Evolutionary conservation across 2,329 filamentous ascomycete species (phyloP).

Genomic region (Fusarium nodosum): DNA sequence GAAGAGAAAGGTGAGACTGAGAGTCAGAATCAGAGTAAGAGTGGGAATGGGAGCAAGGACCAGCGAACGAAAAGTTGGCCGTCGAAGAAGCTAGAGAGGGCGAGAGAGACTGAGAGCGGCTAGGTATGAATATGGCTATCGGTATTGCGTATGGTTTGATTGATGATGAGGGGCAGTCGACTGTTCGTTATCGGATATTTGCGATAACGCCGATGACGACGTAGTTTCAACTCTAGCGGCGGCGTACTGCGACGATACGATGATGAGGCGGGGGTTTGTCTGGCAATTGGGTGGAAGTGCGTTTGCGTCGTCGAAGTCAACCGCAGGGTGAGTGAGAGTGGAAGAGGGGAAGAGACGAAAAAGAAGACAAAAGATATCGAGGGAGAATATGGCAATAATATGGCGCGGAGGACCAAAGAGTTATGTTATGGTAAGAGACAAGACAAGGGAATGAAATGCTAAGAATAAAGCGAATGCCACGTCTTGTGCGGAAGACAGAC

Average conservation of each 20-base stretch:
- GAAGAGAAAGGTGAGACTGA: slow-evolving; percentile 20
- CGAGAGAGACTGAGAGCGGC: slow-evolving; percentile 10
- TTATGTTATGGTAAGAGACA: slow-evolving; percentile 24
- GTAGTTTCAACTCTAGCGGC: slow-evolving; percentile 45
- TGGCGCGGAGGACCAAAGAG: slow-evolving; percentile 36
- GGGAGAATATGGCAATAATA: slow-evolving; percentile 29
- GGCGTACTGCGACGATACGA: slow-evolving; percentile 36
- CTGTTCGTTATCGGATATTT: slow-evolving; percentile 47
- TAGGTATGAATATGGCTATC: slow-evolving; percentile 17
- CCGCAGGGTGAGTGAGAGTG: slow-evolving; percentile 1
- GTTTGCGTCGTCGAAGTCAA: slow-evolving; percentile 6
- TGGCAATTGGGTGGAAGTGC: slow-evolving; percentile 10
- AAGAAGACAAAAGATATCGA: slow-evolving; percentile 6
- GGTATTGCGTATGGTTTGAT: slow-evolving; percentile 22
- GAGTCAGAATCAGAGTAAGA: slow-evolving; percentile 2
- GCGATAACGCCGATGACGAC: slow-evolving; percentile 51
- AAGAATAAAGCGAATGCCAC: slow-evolving; percentile 48
- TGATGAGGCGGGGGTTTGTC: slow-evolving; percentile 28
- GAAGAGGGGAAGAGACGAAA: not conserved
- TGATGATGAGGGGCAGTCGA: slow-evolving; percentile 44
- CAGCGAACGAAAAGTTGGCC: slow-evolving; percentile 19
- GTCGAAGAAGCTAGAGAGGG: slow-evolving; percentile 20
- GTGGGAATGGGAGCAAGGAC: slow-evolving; percentile 7
- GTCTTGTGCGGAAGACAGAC: slow-evolving; percentile 47
- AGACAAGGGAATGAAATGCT: slow-evolving; percentile 31